Base-by-base conservation (phyloP, 2,329 filamentous ascomycete genomes). In the Curvularia hawaiiensis region DNA sequence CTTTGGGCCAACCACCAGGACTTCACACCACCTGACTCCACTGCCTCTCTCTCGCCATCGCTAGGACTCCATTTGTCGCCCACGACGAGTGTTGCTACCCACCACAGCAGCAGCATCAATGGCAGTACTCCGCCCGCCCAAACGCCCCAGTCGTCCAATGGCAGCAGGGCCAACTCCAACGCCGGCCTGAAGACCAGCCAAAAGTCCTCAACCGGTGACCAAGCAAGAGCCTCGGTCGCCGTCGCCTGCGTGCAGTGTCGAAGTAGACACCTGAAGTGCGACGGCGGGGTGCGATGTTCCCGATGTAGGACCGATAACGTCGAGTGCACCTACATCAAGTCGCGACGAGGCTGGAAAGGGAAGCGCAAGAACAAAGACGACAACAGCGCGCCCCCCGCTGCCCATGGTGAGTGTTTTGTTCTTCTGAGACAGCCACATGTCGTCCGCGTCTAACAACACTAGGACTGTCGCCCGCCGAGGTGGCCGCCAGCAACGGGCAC, bases 231-330 rank as follows among this genome's bases (percentile, higher is more conserved):
- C 4, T 75, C 75, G 39, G 74, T 78, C 40, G 70, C 76, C 18
- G 72, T 77, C 60, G 83, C 83, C 14, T 85, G 83, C 65, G 78
- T 83, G 10, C 79, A 79, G 28, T 85, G 83, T 57, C 78, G 83
- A 20, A 79, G 75, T 22, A 75, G 81, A 33, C 83, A 85, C 66
- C 68, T 84, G 35, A 84, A 83, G 63, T 85, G 83, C 65, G 81
- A 84, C 64, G 82, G 79, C 12, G 77, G 77, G 30, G 76, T 79
- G 16, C 81, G 82, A 5, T 77, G 75, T 47, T 84, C 82, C 43
- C 74, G 82, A 52, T 85, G 83, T 62, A 62, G 64, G 26, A 69
- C 75, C 10, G 77, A 80, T 43, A 73, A 74, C 9, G 78, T 79
- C 26, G 72, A 79, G 2, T 85, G 83, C 58, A 74, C 77, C 22